These are phyloP conservation scores for Moniliella sp. DNA, from an alignment of 1,284 basidiomycete genomes.

Conservation along the genomic window DNA sequence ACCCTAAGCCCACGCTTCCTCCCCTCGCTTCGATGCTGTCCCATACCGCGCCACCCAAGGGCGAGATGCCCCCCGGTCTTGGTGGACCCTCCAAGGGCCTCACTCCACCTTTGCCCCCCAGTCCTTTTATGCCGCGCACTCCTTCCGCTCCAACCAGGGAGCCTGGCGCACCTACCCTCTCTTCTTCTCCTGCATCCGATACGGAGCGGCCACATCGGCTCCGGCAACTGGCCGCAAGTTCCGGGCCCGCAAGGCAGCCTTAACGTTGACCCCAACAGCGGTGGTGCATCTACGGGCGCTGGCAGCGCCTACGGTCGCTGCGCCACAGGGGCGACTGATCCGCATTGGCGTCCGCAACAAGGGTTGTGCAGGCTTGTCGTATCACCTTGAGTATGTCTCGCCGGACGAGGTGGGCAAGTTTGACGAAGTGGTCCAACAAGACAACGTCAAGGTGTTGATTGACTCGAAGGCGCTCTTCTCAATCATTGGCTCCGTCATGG, in stretches of 20 bases:
- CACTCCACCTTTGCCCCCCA: too few species aligned
- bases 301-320: conserved; percentile 53
- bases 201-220: too few species aligned
- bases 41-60: too few species aligned
- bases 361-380: conserved; percentile 93
- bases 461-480: conserved; percentile 93
- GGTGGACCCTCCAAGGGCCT: too few species aligned
- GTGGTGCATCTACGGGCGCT: conserved; percentile 37
- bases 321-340: conserved; percentile 65
- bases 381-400: conserved; percentile 79
- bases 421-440: conserved; percentile 72
- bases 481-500: conserved; percentile 96
- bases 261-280: conserved; percentile 36
- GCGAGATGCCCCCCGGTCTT: too few species aligned
- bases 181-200: too few species aligned
- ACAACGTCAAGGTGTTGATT: conserved; percentile 61
- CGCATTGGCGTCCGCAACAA: conserved; percentile 90
- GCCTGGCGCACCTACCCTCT: too few species aligned
- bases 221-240: too few species aligned
- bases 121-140: too few species aligned
- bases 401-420: conserved; percentile 51
- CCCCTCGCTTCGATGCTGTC: too few species aligned
- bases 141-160: too few species aligned
- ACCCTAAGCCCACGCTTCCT: too few species aligned
- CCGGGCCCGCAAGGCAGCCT: background rate